phyloP scores from a whole-genome alignment of 179 eudicot species.

The Silene coronaria region DNA sequence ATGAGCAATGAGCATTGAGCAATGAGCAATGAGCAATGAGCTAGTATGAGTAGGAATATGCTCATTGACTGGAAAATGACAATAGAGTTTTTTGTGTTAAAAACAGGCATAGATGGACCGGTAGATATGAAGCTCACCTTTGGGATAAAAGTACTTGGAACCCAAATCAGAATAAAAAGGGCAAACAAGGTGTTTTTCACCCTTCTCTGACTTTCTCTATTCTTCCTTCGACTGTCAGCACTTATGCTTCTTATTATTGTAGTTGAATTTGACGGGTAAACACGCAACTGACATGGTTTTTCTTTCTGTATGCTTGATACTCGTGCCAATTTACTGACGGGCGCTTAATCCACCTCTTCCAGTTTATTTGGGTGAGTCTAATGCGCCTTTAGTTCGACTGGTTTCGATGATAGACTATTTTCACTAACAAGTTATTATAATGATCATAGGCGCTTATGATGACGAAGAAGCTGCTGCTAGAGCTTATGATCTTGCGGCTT shows the following conservation, averaged over 20 bases:
- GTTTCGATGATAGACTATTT: background rate
- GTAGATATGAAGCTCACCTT: conserved; percentile 98
- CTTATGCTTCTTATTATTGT: background rate
- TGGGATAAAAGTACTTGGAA: conserved; percentile 99
- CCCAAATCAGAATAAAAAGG: conserved; percentile 96
- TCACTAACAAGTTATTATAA: background rate
- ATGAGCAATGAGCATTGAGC: background rate
- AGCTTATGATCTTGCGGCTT: conserved; percentile 98
- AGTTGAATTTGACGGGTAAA: background rate
- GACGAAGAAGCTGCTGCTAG: conserved; percentile 99
- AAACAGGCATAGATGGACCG: conserved; percentile 98
- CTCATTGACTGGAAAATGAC: conserved; percentile 4
- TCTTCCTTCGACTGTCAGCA: background rate
- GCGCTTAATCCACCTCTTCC: conserved; percentile 22
- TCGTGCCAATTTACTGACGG: conserved; percentile 13
- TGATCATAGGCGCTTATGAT: conserved; percentile 77
- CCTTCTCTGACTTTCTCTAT: background rate
- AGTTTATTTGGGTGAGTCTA: conserved; percentile 89
- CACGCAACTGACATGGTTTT: conserved; percentile 19
- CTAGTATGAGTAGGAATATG: conserved; percentile 4
- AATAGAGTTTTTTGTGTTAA: background rate
- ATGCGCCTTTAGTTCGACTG: background rate
- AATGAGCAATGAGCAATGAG: background rate
- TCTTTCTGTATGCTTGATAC: conserved; percentile 8
- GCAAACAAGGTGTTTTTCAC: conserved; percentile 73